Percentiles rank a stretch among this genome's conserved stretches.
Conservation (phyloP, 164 flowering plant species). For the Chimonanthus salicifolius region DNA sequence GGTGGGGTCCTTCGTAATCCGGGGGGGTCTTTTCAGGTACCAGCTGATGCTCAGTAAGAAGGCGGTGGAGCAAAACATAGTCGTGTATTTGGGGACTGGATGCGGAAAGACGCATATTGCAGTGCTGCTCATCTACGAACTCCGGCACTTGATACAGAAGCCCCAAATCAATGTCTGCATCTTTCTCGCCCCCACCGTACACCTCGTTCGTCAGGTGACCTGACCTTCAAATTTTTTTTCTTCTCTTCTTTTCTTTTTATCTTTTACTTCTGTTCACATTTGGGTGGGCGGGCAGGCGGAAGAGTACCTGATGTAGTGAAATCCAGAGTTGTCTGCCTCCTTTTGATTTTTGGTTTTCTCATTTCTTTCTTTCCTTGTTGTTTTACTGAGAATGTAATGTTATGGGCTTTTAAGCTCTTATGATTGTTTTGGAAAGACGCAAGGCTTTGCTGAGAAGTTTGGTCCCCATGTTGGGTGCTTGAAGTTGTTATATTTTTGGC, state of each 20-base stretch:
- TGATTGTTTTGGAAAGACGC: too few species aligned
- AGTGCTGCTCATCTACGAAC: conserved; percentile 67
- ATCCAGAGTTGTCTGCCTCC: too few species aligned
- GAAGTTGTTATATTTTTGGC: too few species aligned
- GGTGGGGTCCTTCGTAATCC: background rate
- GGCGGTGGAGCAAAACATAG: conserved; percentile 72
- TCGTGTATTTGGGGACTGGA: conserved; percentile 88
- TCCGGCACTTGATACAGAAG: conserved; percentile 61
- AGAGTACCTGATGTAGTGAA: too few species aligned
- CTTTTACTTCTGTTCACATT: background rate
- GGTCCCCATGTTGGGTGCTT: too few species aligned
- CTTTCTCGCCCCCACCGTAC: conserved; percentile 87
- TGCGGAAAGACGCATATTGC: conserved; percentile 96
- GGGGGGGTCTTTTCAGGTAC: conserved; percentile 38
- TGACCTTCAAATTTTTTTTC: background rate
- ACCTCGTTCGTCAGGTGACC: conserved; percentile 79
- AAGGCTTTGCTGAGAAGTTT: too few species aligned
- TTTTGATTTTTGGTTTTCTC: too few species aligned
- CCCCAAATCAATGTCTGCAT: conserved; percentile 67
- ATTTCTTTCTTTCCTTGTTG: too few species aligned
- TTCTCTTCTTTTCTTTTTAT: background rate
- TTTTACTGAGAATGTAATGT: too few species aligned
- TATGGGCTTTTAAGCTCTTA: too few species aligned
- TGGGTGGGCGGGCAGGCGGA: background rate
- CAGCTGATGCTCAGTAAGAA: conserved; percentile 71